Evolutionary conservation across 768 basidiomycete genomes (phyloP).

Genomic region (Trametes cinnabarina): DNA sequence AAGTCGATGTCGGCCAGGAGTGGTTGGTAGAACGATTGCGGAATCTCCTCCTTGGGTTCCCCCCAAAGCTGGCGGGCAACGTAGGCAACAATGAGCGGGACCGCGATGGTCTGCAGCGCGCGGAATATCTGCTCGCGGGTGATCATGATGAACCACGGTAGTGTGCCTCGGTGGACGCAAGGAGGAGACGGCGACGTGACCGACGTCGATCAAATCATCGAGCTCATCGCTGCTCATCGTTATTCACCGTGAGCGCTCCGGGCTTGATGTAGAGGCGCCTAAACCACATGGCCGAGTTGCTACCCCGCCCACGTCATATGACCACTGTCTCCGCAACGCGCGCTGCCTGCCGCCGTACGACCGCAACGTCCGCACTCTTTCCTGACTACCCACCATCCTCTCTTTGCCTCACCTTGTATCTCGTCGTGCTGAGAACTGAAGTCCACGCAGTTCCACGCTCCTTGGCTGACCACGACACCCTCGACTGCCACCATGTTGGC

Average conservation of each 20-base stretch:
- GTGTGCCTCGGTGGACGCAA: background rate
- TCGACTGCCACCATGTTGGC: slow-evolving; percentile 23
- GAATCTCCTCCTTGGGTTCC: slow-evolving; percentile 3
- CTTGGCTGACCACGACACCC: slow-evolving; percentile 3
- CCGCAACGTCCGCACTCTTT: slow-evolving; percentile 4
- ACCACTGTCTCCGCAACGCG: slow-evolving; percentile 5
- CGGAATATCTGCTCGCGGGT: slow-evolving; percentile 16
- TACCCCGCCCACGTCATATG: slow-evolving; percentile 22
- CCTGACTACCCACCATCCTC: background rate
- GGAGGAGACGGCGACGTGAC: too few relatives aligned
- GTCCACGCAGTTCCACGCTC: background rate
- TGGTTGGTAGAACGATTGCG: slow-evolving; percentile 15
- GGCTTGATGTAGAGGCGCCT: too few relatives aligned
- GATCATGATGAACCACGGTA: slow-evolving; percentile 4
- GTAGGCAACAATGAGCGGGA: slow-evolving; percentile 15
- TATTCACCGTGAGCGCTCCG: background rate
- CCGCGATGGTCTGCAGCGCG: slow-evolving; percentile 12
- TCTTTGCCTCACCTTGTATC: background rate
- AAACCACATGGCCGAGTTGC: slow-evolving; percentile 11
- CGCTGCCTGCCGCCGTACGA: too few relatives aligned
- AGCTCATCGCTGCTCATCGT: background rate
- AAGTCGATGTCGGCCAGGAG: slow-evolving; percentile 22
- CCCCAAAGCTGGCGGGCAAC: slow-evolving; percentile 10
- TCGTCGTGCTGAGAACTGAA: background rate
- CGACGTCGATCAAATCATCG: slow-evolving; percentile 3